Conservation (phyloP, 2,329 filamentous ascomycete species). For the Calonectria hawksworthii region DNA sequence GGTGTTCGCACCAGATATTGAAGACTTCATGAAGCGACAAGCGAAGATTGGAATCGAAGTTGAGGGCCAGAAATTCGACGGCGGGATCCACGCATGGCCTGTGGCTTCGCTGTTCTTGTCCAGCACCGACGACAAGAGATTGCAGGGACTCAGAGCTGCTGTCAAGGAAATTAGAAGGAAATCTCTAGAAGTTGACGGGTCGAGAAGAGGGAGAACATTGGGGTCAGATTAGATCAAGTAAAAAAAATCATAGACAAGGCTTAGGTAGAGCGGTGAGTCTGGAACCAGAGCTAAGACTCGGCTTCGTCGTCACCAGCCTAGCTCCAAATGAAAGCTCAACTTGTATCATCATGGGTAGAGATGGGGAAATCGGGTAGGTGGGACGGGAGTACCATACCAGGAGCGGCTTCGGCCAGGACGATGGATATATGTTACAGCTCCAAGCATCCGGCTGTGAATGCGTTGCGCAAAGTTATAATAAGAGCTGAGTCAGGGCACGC, state of each 20-base stretch:
- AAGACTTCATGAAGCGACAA: slow-evolving; percentile 69
- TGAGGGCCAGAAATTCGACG: slow-evolving; percentile 71
- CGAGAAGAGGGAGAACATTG: slow-evolving; percentile 34
- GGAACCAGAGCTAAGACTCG: slow-evolving; percentile 65
- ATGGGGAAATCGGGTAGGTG: not conserved
- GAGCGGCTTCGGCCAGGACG: not conserved
- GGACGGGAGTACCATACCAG: slow-evolving; percentile 1
- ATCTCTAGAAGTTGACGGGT: slow-evolving; percentile 35
- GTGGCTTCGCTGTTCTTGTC: slow-evolving; percentile 75
- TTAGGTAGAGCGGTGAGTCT: slow-evolving; percentile 39
- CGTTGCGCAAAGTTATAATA: not conserved
- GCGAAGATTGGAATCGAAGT: slow-evolving; percentile 67
- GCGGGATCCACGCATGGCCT: slow-evolving; percentile 86
- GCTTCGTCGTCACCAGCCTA: slow-evolving; percentile 60
- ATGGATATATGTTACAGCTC: not conserved
- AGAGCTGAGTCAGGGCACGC: not conserved
- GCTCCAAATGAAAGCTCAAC: slow-evolving; percentile 54
- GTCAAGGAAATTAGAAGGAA: slow-evolving; percentile 55
- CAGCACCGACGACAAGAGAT: slow-evolving; percentile 61
- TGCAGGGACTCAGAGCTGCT: slow-evolving; percentile 64
- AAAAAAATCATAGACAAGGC: slow-evolving; percentile 53
- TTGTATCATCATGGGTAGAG: slow-evolving; percentile 56
- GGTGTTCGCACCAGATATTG: slow-evolving; percentile 80
- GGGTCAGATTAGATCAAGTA: slow-evolving; percentile 78
- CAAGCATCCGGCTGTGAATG: not conserved